A percentile compares a stretch with the other conserved stretches of the same genome.
Evolutionary conservation across 2,329 filamentous ascomycete species (phyloP).

Genomic region (Paracorniculantispora psalliotae): DNA sequence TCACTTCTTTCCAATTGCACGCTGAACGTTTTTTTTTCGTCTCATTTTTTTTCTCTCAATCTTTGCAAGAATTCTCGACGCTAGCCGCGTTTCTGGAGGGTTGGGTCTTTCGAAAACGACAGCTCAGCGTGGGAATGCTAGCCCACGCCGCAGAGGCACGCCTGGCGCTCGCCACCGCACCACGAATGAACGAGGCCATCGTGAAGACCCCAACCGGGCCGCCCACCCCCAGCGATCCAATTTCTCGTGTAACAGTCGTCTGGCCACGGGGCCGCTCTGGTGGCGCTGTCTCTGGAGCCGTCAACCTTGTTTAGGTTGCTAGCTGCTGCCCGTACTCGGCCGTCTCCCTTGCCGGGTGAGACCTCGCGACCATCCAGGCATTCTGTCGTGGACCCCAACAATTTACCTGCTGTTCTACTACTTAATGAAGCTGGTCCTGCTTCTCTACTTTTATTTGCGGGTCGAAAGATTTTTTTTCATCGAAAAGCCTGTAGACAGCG

Average conservation of each 20-base stretch:
- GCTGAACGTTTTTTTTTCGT: not conserved
- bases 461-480: constrained; percentile 9
- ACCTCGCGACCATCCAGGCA: constrained; percentile 17
- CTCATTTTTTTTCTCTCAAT: not conserved
- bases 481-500: constrained; percentile 10
- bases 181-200: constrained; percentile 11
- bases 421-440: constrained; percentile 15
- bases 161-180: not conserved
- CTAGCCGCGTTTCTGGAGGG: not conserved
- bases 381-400: constrained; percentile 13
- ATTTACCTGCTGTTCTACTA: constrained; percentile 18
- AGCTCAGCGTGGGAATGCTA: constrained; percentile 2
- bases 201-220: constrained; percentile 5
- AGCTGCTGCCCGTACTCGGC: constrained; percentile 8
- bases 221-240: not conserved
- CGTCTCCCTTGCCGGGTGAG: constrained; percentile 25
- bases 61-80: not conserved
- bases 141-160: not conserved
- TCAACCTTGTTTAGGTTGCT: constrained; percentile 6
- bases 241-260: not conserved
- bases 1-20: not conserved
- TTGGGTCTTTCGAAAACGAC: not conserved
- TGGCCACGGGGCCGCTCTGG: constrained; percentile 6
- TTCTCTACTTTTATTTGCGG: constrained; percentile 15
- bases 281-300: constrained; percentile 13